Evolutionary conservation across 768 basidiomycete species (phyloP), one percentile per base, ranked within the genome.

Genomic region (Exsudoporus frostii): DNA sequence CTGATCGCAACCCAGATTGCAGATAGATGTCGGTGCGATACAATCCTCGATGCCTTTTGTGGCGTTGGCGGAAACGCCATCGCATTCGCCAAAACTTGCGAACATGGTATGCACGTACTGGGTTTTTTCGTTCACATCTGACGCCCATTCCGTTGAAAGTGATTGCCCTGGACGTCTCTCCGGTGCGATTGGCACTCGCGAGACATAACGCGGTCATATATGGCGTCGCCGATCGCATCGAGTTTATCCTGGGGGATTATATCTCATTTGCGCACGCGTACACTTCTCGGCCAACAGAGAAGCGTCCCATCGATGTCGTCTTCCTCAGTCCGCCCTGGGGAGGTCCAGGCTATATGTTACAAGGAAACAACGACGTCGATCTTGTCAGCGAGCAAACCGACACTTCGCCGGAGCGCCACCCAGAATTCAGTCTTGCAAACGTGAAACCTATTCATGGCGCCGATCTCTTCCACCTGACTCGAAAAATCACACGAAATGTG

Each of bases 41-140:
- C 86, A 4, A 77, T 97, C 54, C 76, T 96, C 33, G 97, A 98
- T 65, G 92, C 94, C 0, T 99, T 98, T 68, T 98, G 95, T 64
- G 97, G 97, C 1, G 95, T 98, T 0, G 97, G 97, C 25, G 97
- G 96, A 15, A 99, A 99, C 64, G 84, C 96, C 1, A 98, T 99
- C 52, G 92, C 94, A 4, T 98, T 99, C 70, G 97, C 97, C 3
- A 83, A 88, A 67, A 97, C 94, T 3, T 99, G 97, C 73, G 90
- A 96, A 67, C 74, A 90, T 70, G 96, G 96, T 97, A 63, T 54
- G 86, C 69, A 1, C 11, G 20, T 24, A 36, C 25, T 10, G 29
- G 7, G 17, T 46, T 27, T 7, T 38, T 36, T 19, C 15, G 5
- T 37, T 41, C 38, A 7, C 50, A 8, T 29, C 40, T 60, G 42